Percentiles rank a stretch among this genome's conserved stretches.
phyloP scores from a whole-genome alignment of 2,329 filamentous ascomycete species.

The Xylaria sp. region DNA sequence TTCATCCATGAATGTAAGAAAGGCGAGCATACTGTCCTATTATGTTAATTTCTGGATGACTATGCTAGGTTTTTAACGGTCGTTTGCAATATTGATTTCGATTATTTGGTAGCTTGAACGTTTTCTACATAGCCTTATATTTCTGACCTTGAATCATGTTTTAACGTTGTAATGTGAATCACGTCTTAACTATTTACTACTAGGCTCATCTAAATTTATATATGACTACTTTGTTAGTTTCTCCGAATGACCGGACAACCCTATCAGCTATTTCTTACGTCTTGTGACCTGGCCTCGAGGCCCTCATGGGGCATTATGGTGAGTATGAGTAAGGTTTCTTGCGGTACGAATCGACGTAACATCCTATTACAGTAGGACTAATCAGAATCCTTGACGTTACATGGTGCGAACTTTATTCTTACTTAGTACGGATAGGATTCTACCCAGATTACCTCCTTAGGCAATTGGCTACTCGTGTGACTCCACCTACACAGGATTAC shows the following conservation, averaged over 20 bases:
- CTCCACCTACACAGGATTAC: background rate
- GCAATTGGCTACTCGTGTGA: constrained; percentile 6
- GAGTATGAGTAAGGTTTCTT: background rate
- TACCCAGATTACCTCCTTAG: background rate
- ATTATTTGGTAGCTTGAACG: too few species aligned
- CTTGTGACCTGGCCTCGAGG: constrained; percentile 2
- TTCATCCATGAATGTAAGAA: too few species aligned
- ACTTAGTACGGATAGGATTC: background rate
- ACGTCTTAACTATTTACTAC: background rate
- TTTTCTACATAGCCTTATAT: background rate
- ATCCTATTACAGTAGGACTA: background rate
- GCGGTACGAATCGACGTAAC: background rate
- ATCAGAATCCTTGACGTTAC: background rate
- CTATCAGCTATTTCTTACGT: background rate
- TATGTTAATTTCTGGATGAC: background rate
- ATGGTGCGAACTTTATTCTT: background rate
- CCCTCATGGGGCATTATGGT: background rate
- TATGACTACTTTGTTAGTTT: background rate
- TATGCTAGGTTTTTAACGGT: background rate
- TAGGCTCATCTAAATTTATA: background rate
- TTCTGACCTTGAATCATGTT: background rate
- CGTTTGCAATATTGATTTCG: background rate
- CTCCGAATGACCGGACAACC: background rate
- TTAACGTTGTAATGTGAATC: background rate
- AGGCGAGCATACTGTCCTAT: too few species aligned